Base-by-base conservation (phyloP, 768 basidiomycete species). In the Suillus tomentosus region DNA sequence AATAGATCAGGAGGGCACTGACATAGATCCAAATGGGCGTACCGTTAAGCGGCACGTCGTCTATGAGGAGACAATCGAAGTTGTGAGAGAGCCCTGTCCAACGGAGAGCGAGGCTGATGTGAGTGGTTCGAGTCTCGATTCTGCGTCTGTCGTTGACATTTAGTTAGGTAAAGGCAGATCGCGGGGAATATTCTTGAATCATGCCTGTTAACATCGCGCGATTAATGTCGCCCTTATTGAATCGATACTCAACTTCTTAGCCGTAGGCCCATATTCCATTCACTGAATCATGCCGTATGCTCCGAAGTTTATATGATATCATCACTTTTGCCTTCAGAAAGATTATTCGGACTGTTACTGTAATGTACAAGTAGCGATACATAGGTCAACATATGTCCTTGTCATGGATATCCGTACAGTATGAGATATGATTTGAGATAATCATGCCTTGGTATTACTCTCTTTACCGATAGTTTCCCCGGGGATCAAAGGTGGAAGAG, bases 381-480 rank as follows among this genome's bases (percentile, higher is more conserved):
- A 58, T 19, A 36, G 8, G 13, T 40, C 56, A 57, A 53, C 1
- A 53, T 19, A 19, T 34, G 27, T 31, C 27, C 27, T 5, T 53
- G 27, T 53, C 9, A 53, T 55, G 34, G 3, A 55, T 37, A 8
- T 7, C 15, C 22, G 5, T 57, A 22, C 15, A 24, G 39, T 19
- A 19, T 17, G 13, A 40, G 4, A 39, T 15, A n/a, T 19, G 17
- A 27, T 10, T 17, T 22, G 5, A 17, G 15, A 40, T 19, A 8
- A 39, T 24, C 39, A 27, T 58, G 24, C 40, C 40, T 58, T 58
- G 17, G 48, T 15, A 9, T 64, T 57, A 27, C 6, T 55, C 7
- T 66, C 68, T 17, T 68, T 58, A 19, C 75, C 75, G 1, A 77
- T 1, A 2, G 65, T 75, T 60, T 76, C 74, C 5, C 74, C 75